Base-by-base conservation (phyloP, 805 yeast genomes). In the Zygoascus biomembranicola region DNA sequence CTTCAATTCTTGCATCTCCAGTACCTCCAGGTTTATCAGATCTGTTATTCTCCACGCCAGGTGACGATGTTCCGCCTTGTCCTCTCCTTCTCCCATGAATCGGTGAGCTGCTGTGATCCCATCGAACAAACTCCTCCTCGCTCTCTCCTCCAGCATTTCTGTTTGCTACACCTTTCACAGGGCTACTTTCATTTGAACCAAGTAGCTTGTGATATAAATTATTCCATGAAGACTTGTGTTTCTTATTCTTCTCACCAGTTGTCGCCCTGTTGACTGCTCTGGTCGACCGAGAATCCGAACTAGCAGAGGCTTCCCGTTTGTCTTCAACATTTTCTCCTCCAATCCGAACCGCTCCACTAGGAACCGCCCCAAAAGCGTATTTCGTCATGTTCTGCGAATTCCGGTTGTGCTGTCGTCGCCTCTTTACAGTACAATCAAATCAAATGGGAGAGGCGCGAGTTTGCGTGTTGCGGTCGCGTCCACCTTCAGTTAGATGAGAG, bases 31-130 rank as follows among this genome's bases (percentile, higher is more conserved):
- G 5, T n/a, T 35, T 35, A 13, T 11, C 39, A 13, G 39, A 35
- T 35, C 16, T 35, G 8, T 13, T 35, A 13, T 35, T 8, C 13
- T 11, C 16, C 16, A 35, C 16, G 4, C 39, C 39, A 35, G 39
- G 39, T 13, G 39, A 35, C 2, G 39, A 35, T 13, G 39, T 35
- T 5, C 16, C 39, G 10, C 16, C 16, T 11, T 35, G 16, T 8
- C 3, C 5, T n/a, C 16, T 31, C 3, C 41, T 14, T 39, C 23
- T 46, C 13, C 41, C 32, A 42, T 28, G 49, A 18, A 47, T 11
- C 5, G 59, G 54, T 11, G 60, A 57, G 18, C 56, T 49, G 10
- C 46, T 20, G 11, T 41, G 43, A 20, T 55, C 56, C 60, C 60
- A 57, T 13, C 52, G 53, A 20, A 57, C 58, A 43, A 31, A 31